Evolutionary conservation across 768 basidiomycete species (phyloP).

Genomic region (Mycena haematopus): DNA sequence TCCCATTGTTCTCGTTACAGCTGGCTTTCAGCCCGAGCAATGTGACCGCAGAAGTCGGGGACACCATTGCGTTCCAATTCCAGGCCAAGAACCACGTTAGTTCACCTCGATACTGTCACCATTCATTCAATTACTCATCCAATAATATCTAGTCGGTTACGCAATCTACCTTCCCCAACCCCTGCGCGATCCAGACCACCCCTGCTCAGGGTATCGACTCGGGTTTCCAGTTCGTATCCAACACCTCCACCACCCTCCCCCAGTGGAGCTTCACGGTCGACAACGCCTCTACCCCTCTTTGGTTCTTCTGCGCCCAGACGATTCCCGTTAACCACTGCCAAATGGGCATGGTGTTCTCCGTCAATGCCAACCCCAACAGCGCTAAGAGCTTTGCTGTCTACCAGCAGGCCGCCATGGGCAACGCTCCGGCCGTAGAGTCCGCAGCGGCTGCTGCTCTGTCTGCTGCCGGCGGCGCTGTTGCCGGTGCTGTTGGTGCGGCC

Average conservation of each 20-base stretch:
- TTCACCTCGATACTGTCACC: constrained; percentile 8
- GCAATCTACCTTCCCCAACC: constrained; percentile 62
- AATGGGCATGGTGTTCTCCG: constrained; percentile 66
- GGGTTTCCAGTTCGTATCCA: constrained; percentile 51
- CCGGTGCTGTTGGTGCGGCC: constrained; percentile 9
- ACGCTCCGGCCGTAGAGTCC: constrained; percentile 19
- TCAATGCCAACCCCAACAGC: constrained; percentile 49
- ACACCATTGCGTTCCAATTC: constrained; percentile 61
- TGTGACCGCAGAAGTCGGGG: constrained; percentile 50
- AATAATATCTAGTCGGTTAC: constrained; percentile 53
- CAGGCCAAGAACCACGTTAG: constrained; percentile 52
- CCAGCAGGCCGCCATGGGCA: constrained; percentile 39
- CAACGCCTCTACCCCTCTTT: constrained; percentile 55
- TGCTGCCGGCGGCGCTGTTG: constrained; percentile 4
- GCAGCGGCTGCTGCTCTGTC: constrained; percentile 18
- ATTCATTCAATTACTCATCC: neutral
- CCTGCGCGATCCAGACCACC: constrained; percentile 44
- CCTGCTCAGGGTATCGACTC: constrained; percentile 53
- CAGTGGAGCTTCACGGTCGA: constrained; percentile 54
- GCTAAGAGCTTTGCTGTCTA: constrained; percentile 55
- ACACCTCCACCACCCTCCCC: constrained; percentile 42
- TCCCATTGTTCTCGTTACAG: constrained; percentile 30
- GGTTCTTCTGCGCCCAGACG: constrained; percentile 68
- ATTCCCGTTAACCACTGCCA: constrained; percentile 50
- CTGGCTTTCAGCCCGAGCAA: constrained; percentile 46